These are phyloP conservation scores for Acanthamoeba castellanii DNA, from an alignment of 208 protist species.

Conservation along the genomic window DNA sequence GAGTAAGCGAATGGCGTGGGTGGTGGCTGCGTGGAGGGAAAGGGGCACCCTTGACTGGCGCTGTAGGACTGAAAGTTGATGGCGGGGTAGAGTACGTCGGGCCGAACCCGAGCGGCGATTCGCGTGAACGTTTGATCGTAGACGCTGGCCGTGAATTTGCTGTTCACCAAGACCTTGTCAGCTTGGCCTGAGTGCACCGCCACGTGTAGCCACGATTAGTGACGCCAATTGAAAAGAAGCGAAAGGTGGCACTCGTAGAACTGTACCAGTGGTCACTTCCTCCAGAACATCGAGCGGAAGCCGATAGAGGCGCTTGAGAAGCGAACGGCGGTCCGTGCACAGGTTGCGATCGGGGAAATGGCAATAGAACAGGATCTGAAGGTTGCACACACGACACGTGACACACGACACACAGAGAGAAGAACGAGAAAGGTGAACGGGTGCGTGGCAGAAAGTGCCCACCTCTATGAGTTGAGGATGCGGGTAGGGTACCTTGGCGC, in stretches of 20 bases:
- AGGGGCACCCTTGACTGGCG: neutral
- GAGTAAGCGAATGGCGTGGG: neutral
- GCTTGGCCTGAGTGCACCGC: conserved; percentile 78
- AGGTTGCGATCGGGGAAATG: conserved; percentile 98
- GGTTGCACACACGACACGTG: neutral
- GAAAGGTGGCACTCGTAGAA: too few relatives aligned
- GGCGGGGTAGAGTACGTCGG: conserved; percentile 87
- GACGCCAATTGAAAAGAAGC: neutral
- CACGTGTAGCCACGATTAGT: neutral
- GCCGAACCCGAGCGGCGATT: neutral
- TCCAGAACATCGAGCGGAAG: conserved; percentile 94
- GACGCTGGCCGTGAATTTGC: conserved; percentile 41
- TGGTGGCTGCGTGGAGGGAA: conserved; percentile 1
- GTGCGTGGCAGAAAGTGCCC: neutral
- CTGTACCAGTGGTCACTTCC: conserved; percentile 85
- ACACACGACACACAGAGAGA: neutral
- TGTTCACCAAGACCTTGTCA: conserved; percentile 90
- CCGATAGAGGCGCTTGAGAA: conserved; percentile 91
- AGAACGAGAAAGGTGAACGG: neutral
- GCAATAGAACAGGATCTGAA: conserved; percentile 97
- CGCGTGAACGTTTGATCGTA: conserved; percentile 80
- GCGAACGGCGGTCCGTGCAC: conserved; percentile 79
- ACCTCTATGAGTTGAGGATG: neutral
- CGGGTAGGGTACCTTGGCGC: conserved; percentile 77
- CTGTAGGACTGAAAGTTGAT: conserved; percentile 85